phyloP scores from a whole-genome alignment of 2,329 filamentous ascomycete genomes.

The Penicillium sp. region DNA sequence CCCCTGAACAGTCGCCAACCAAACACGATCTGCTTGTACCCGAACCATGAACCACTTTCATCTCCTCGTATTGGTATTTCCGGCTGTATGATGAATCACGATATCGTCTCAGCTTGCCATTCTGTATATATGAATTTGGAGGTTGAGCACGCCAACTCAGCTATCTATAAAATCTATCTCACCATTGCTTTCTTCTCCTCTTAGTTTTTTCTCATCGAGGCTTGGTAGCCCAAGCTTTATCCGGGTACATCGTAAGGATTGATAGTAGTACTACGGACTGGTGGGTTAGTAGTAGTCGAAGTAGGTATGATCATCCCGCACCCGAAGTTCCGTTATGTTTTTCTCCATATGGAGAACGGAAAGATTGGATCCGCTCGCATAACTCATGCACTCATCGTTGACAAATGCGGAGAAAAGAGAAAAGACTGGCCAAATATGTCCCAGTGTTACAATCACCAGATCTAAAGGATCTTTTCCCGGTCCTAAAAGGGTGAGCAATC shows the following conservation, averaged over 20 bases:
- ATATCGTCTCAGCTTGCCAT: not conserved
- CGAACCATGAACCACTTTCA: conserved; percentile 4
- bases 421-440: not conserved
- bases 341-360: not conserved
- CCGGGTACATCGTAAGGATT: not conserved
- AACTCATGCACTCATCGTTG: not conserved
- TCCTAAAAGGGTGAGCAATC: not conserved
- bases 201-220: not conserved
- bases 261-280: not conserved
- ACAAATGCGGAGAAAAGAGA: not conserved
- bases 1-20: not conserved
- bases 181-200: not conserved
- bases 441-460: not conserved
- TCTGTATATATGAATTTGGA: not conserved
- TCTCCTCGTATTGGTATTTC: not conserved
- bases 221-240: not conserved
- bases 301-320: not conserved
- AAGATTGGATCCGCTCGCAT: not conserved
- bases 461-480: not conserved
- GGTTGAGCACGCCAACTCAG: too few relatives aligned
- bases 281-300: conserved; percentile 9
- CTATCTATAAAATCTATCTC: too few relatives aligned
- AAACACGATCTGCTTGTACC: conserved; percentile 22
- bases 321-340: not conserved
- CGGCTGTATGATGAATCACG: not conserved